Evolutionary conservation across 208 protist genomes (phyloP), one percentile per base, ranked within the genome.

Genomic region (Kentomonas sorsogonicus): DNA sequence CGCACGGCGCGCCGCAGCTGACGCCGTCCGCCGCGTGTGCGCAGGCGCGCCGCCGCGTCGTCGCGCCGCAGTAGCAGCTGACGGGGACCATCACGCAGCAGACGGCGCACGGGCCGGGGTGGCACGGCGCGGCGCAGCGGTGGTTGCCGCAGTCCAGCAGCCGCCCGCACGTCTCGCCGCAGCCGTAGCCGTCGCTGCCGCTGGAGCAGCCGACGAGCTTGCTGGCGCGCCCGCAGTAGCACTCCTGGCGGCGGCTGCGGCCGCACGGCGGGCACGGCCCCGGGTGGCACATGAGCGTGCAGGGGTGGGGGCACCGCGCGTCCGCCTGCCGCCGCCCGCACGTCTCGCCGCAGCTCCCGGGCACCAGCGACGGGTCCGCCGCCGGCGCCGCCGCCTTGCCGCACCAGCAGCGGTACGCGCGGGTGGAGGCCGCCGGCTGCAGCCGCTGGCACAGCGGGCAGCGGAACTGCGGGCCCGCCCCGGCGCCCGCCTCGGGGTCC

Each of bases 61-160:
- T 73, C 7, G 66, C 65, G 4, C 95, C 95, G 63, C 95, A 98
- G 77, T 85, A 93, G 69, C 95, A 98, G 18, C 43, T 66, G 60
- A 83, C 68, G 23, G 59, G 63, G 3, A 79, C 38, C 34, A 74
- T 34, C 16, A 87, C 73, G 25, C 60, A 60, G 64, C 95, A 98
- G 18, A 89, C 65, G 0, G 78, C 50, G 66, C 95, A 98, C 0
- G 69, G 50, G 1, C 93, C 93, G 16, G 80, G 66, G 58, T 98
- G 95, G 62, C 95, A 98, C 31, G 59, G 47, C 16, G 71, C 74
- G 2, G 47, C 60, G 66, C 95, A 98, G 38, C 45, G 51, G 38
- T 97, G 92, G 18, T 74, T 66, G 10, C 86, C 88, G 62, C 92
- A 97, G 61, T 79, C 68, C 0, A 89, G 72, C 61, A 72, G 20